Evolutionary conservation across 2,329 filamentous ascomycete species (phyloP).

Genomic region (Tolypocladium cylindrosporum): DNA sequence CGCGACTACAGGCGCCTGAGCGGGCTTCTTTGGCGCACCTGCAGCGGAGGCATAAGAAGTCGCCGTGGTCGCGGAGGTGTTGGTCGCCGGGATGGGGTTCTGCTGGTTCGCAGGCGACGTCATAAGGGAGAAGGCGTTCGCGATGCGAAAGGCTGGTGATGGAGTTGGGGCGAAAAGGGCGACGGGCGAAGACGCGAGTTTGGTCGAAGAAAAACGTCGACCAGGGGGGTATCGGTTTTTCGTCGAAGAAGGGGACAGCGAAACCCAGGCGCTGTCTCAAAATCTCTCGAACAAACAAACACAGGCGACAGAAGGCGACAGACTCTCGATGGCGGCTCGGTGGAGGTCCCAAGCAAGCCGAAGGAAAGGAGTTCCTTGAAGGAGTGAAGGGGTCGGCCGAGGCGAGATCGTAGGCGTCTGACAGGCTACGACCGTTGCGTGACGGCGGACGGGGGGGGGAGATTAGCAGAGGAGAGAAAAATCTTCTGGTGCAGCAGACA

Average conservation of each 20-base stretch:
- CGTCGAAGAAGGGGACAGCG: conserved; percentile 1
- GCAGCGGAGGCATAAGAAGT: conserved; percentile 59
- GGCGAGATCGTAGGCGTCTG: conserved; percentile 16
- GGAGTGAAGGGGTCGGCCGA: conserved; percentile 17
- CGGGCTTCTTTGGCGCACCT: conserved; percentile 52
- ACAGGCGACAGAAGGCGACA: conserved; percentile 3
- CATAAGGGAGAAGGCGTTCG: conserved; percentile 35
- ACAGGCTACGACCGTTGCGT: conserved; percentile 22
- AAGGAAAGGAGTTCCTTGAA: conserved; percentile 10
- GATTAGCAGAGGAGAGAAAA: conserved; percentile 13
- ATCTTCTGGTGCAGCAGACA: conserved; percentile 19
- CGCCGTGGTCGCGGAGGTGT: conserved; percentile 46
- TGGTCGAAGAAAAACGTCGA: conserved; percentile 8
- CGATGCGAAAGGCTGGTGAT: conserved; percentile 10
- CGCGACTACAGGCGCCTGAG: conserved; percentile 50
- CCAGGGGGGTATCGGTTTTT: background rate
- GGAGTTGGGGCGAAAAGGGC: background rate
- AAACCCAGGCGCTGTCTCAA: background rate
- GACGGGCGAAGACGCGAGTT: conserved; percentile 2
- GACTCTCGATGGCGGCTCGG: conserved; percentile 13
- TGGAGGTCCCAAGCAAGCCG: conserved; percentile 13
- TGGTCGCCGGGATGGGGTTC: conserved; percentile 46
- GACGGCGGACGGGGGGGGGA: conserved; percentile 13
- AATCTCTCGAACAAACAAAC: conserved; percentile 4
- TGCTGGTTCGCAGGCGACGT: conserved; percentile 50